phyloP scores from a whole-genome alignment of 495 filamentous ascomycete genomes.

The Penicillium desertorum region DNA sequence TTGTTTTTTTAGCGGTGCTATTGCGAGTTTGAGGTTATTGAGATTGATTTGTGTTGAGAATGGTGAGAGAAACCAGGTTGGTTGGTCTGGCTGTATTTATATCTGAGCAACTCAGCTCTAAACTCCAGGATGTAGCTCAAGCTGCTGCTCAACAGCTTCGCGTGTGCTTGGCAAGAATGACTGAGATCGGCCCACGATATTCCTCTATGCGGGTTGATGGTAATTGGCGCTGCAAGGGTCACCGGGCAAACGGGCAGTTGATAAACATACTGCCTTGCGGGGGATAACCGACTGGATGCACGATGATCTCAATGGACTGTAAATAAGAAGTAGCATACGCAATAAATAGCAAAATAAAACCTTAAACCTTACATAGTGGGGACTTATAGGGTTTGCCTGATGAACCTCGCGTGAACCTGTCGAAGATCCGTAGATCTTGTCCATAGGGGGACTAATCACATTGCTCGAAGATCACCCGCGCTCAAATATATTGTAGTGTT shows the following conservation, averaged over 20 bases:
- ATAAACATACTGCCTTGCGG: slow-evolving; percentile 26
- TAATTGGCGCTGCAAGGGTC: slow-evolving; percentile 52
- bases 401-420: slow-evolving; percentile 28
- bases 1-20: neutral
- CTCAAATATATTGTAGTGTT: neutral
- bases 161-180: slow-evolving; percentile 32
- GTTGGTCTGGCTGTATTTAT: slow-evolving; percentile 24
- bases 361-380: neutral
- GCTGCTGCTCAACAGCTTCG: slow-evolving; percentile 35
- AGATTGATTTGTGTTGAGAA: slow-evolving; percentile 20
- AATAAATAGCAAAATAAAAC: neutral
- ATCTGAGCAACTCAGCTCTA: slow-evolving; percentile 16
- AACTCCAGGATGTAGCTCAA: neutral
- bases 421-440: slow-evolving; percentile 18
- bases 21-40: slow-evolving; percentile 8
- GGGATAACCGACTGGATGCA: slow-evolving; percentile 15
- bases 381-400: slow-evolving; percentile 16
- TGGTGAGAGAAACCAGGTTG: slow-evolving; percentile 11
- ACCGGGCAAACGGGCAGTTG: slow-evolving; percentile 19
- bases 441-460: slow-evolving; percentile 24
- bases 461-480: slow-evolving; percentile 20
- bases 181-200: slow-evolving; percentile 41
- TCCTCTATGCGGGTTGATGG: slow-evolving; percentile 19
- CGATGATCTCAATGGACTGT: slow-evolving; percentile 16
- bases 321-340: neutral